Conservation (phyloP, 2,329 filamentous ascomycete genomes). For the Alternaria consortialis region DNA sequence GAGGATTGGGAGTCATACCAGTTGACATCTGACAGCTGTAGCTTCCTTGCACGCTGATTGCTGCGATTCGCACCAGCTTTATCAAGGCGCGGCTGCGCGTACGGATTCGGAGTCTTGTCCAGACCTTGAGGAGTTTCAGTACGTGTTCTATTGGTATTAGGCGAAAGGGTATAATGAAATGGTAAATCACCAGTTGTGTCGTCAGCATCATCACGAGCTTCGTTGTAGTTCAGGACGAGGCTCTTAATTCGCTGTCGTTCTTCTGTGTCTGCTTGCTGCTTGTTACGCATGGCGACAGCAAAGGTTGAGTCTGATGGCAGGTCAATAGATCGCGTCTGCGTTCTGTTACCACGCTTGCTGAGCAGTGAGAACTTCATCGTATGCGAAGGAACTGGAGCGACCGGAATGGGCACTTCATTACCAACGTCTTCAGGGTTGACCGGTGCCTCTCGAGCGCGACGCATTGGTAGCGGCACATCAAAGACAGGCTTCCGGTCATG, state of each 20-base stretch:
- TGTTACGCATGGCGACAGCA: constrained; percentile 93
- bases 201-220: constrained; percentile 83
- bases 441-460: constrained; percentile 68
- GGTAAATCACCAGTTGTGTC: constrained; percentile 70
- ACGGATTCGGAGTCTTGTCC: constrained; percentile 54
- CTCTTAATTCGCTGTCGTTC: constrained; percentile 99
- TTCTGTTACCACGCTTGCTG: constrained; percentile 94
- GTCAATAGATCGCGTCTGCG: constrained; percentile 93
- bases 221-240: constrained; percentile 88
- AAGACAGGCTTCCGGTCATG: constrained; percentile 95
- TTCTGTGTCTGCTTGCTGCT: constrained; percentile 93
- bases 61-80: constrained; percentile 71
- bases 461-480: constrained; percentile 96
- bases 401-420: constrained; percentile 51
- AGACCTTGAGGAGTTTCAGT: constrained; percentile 50
- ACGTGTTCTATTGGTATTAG: constrained; percentile 61
- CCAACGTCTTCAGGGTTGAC: constrained; percentile 53
- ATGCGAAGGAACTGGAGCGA: constrained; percentile 45
- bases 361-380: constrained; percentile 98
- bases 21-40: constrained; percentile 96
- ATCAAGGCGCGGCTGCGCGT: constrained; percentile 59
- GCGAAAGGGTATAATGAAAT: constrained; percentile 53
- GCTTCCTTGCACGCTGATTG: constrained; percentile 84
- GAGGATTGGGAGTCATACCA: constrained; percentile 71
- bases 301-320: constrained; percentile 91